Conservation (phyloP, 2,329 filamentous ascomycete species). For the Pseudopithomyces maydicus region DNA sequence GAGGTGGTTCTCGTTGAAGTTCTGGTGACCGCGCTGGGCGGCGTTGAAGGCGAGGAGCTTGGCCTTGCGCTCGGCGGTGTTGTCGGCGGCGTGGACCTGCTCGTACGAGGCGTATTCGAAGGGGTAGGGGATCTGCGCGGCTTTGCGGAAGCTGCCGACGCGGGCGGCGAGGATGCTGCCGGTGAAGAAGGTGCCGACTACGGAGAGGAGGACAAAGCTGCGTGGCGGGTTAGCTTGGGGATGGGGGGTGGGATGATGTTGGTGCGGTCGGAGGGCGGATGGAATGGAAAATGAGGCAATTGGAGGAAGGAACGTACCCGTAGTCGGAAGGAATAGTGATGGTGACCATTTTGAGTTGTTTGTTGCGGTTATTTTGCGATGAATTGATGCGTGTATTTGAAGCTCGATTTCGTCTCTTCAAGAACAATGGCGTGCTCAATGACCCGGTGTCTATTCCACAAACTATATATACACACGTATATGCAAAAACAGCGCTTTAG, state of each 20-base stretch:
- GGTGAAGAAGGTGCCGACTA: constrained; percentile 61
- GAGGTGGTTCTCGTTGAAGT: constrained; percentile 64
- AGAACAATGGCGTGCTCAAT: no score
- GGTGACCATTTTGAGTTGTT: constrained; percentile 23
- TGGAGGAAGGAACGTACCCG: constrained; percentile 29
- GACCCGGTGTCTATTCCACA: not conserved
- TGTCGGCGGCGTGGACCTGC: constrained; percentile 50
- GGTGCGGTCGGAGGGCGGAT: no score
- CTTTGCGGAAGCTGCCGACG: constrained; percentile 54
- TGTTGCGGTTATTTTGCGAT: not conserved
- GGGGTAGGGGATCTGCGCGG: constrained; percentile 61
- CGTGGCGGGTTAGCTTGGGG: not conserved
- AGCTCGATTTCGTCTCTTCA: not conserved
- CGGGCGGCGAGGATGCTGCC: constrained; percentile 57
- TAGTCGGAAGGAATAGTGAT: constrained; percentile 34
- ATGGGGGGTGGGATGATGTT: constrained; percentile 4
- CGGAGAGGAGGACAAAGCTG: constrained; percentile 62
- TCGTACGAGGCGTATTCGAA: constrained; percentile 62
- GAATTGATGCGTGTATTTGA: not conserved
- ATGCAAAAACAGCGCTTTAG: no score
- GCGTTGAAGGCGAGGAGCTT: constrained; percentile 53
- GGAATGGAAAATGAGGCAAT: not conserved
- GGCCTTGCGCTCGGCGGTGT: constrained; percentile 46
- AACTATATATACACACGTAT: not conserved
- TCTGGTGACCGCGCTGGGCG: constrained; percentile 54